Conservation (phyloP, 768 basidiomycete genomes). For the Erythrobasidium yunnanense region DNA sequence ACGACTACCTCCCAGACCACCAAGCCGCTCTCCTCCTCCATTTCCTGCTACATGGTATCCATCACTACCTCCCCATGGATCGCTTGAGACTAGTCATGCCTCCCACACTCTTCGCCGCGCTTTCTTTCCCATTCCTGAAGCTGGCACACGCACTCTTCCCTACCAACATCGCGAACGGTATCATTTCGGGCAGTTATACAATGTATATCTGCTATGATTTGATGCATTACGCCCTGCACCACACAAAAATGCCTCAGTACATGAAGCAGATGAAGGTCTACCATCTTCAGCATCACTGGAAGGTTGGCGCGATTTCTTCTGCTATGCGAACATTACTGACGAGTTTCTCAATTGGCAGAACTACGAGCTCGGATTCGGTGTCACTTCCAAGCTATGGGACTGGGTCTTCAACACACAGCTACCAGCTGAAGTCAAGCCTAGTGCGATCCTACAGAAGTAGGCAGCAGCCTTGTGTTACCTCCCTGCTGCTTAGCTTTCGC, state of each 20-base stretch:
- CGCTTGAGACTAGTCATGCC: slow-evolving; percentile 93
- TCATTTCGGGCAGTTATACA: slow-evolving; percentile 66
- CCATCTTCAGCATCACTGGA: slow-evolving; percentile 94
- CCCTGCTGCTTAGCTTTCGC: neutral
- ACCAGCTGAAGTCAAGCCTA: neutral
- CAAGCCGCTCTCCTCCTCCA: slow-evolving; percentile 71
- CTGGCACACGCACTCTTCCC: slow-evolving; percentile 77
- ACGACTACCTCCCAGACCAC: slow-evolving; percentile 70
- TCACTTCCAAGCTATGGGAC: slow-evolving; percentile 78
- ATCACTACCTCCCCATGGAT: slow-evolving; percentile 79
- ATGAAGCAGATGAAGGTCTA: slow-evolving; percentile 90
- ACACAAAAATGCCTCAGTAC: slow-evolving; percentile 73
- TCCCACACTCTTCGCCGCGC: slow-evolving; percentile 61
- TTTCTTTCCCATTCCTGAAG: slow-evolving; percentile 75
- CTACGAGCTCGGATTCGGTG: slow-evolving; percentile 75
- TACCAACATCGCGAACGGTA: slow-evolving; percentile 70
- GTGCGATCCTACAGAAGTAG: neutral
- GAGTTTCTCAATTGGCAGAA: too few species aligned
- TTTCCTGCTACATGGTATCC: slow-evolving; percentile 86
- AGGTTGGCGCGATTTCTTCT: slow-evolving; percentile 40
- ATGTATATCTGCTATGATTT: slow-evolving; percentile 45
- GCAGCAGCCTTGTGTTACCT: neutral
- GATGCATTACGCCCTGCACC: slow-evolving; percentile 48
- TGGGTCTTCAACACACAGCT: slow-evolving; percentile 64
- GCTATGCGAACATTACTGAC: too few species aligned